phyloP scores from a whole-genome alignment of 2,329 filamentous ascomycete species.

The Dactylellina cionopaga region DNA sequence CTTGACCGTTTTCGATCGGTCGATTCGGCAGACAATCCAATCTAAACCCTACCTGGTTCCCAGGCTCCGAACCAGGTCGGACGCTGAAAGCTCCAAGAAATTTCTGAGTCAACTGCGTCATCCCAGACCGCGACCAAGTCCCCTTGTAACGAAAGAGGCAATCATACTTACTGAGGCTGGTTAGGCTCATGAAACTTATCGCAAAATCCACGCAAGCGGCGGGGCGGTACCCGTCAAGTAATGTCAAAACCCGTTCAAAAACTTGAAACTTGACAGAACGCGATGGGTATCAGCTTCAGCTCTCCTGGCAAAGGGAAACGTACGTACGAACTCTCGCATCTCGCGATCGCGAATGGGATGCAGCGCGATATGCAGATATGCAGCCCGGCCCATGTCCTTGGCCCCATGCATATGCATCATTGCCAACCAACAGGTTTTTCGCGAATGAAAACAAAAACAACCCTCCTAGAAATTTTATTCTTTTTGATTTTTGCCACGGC shows the following conservation, averaged over 20 bases:
- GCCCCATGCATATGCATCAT: constrained; percentile 17
- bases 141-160: constrained; percentile 15
- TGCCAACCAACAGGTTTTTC: constrained; percentile 38
- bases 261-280: constrained; percentile 42
- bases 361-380: constrained; percentile 18
- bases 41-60: constrained; percentile 12
- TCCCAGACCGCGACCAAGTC: constrained; percentile 19
- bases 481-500: neutral
- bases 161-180: neutral
- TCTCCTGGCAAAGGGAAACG: neutral
- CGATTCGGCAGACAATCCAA: constrained; percentile 15
- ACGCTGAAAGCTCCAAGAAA: neutral
- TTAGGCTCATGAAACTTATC: neutral
- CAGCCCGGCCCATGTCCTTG: constrained; percentile 8
- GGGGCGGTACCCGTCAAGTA: constrained; percentile 12
- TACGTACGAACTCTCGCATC: neutral
- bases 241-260: neutral
- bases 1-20: constrained; percentile 10
- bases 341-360: constrained; percentile 21
- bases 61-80: constrained; percentile 11
- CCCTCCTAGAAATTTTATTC: too few relatives aligned
- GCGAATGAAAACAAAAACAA: too few relatives aligned
- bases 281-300: constrained; percentile 23
- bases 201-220: constrained; percentile 30
- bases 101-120: constrained; percentile 37